phyloP scores from a whole-genome alignment of 305 asterid species.

The Fraxinus xanthoxyloides region DNA sequence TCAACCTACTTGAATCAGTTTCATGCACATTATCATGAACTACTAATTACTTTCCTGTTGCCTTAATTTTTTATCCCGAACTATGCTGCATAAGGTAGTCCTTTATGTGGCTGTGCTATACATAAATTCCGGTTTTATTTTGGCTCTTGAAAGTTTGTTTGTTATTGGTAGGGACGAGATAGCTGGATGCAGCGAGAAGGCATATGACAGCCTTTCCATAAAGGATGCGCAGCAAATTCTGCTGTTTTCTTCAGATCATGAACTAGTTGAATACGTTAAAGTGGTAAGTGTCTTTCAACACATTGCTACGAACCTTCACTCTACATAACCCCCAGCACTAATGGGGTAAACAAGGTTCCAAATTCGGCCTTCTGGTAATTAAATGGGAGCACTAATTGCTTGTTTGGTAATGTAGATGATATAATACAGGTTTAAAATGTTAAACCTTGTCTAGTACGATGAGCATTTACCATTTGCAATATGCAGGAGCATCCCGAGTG shows the following conservation, averaged over 20 bases:
- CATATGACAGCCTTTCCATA: constrained; percentile 80
- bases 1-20: neutral
- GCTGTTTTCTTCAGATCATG: constrained; percentile 72
- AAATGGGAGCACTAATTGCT: neutral
- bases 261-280: constrained; percentile 53
- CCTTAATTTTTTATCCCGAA: neutral
- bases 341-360: neutral
- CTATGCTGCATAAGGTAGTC: neutral
- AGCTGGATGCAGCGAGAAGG: constrained; percentile 98
- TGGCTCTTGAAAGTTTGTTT: constrained; percentile 1
- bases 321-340: neutral
- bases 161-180: constrained; percentile 77
- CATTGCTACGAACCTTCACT: neutral
- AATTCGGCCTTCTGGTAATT: neutral
- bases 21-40: neutral
- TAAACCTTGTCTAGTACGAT: neutral
- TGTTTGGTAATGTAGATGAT: neutral
- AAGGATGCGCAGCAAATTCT: constrained; percentile 66
- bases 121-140: neutral
- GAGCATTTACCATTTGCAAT: constrained; percentile 14
- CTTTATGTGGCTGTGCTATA: neutral
- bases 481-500: constrained; percentile 91
- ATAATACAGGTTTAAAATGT: neutral
- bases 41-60: neutral
- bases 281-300: constrained; percentile 40